A percentile compares a stretch with the other conserved stretches of the same genome.
Evolutionary conservation across 352 stramenopile genomes (phyloP).

Genomic region (Albugo laibachii): DNA sequence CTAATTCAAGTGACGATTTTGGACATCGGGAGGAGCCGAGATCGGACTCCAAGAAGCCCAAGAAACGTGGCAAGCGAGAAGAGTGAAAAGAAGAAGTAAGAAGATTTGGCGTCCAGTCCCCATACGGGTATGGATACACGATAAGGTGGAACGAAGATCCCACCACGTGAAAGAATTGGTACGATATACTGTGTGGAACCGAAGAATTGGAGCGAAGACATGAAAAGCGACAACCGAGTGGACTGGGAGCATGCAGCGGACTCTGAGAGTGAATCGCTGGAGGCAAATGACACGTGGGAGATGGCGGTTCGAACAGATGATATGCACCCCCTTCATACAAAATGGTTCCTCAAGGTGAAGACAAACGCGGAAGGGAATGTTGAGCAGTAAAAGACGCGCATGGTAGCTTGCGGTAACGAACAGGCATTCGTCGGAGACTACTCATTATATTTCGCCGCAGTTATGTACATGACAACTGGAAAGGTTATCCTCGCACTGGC

Average conservation of each 20-base stretch:
- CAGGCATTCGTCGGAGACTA: not conserved
- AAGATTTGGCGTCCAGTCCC: too few relatives aligned
- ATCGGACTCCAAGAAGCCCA: not conserved
- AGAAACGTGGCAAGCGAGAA: too few relatives aligned
- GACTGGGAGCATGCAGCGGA: too few relatives aligned
- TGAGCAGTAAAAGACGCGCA: conserved; percentile 5
- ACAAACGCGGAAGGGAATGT: not conserved
- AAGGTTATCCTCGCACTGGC: conserved; percentile 1
- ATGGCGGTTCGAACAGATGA: not conserved
- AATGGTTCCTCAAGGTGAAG: conserved; percentile 7
- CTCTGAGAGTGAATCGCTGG: not conserved
- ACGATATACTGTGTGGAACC: not conserved
- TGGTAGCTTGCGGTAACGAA: conserved; percentile 1
- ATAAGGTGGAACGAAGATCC: too few relatives aligned
- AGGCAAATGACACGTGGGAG: conserved; percentile 2
- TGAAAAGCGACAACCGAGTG: too few relatives aligned
- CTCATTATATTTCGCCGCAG: not conserved
- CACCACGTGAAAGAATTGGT: not conserved
- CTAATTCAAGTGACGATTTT: too few relatives aligned
- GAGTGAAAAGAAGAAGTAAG: too few relatives aligned
- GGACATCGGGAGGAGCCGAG: too few relatives aligned
- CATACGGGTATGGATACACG: too few relatives aligned
- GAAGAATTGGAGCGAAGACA: too few relatives aligned
- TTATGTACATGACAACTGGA: not conserved
- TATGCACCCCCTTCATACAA: not conserved